Base-by-base conservation (phyloP, 345 rosid genomes). In the Eucalyptus pauciflora region DNA sequence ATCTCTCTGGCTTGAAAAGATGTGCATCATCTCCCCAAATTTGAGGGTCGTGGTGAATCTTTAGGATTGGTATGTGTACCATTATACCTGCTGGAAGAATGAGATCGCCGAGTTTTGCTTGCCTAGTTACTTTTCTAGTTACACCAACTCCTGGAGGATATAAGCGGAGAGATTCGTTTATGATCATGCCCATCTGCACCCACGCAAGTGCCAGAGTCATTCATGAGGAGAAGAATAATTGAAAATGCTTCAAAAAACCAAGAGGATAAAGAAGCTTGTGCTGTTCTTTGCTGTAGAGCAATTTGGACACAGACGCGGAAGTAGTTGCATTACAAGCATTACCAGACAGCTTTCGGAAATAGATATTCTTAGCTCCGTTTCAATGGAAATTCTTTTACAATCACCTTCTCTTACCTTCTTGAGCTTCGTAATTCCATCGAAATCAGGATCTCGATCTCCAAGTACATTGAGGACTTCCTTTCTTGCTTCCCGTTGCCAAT, bases 1-100 rank as follows among this genome's bases (percentile, higher is more conserved):
- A 94, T 87, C 96, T 91, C 86, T 93, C 93, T 25, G 95, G 95
- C 87, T 90, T 92, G 92, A 92, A 94, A 31, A 87, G 89, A 62
- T 91, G 89, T 27, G 64, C 94, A 90, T 92, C 95, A 6, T 92
- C 92, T 67, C 94, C 95, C 96, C 95, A 93, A 37, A 92, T 56
- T 29, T 87, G 43, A 56, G 93, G 90, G 86, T 92, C 89, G 46
- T 91, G 91, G 87, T 93, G 94, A 86, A 91, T 43, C 85, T 92
- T 91, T 18, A 91, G 48, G 15, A 17, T 51, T 22, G 91, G 89
- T 50, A 93, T 90, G 29, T 4, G 2, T 7, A 91, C 2, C 85
- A 89, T 89, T 56, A 90, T 83, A 43, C 88, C 86, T 2, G 86
- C 90, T 8, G 94, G 95, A 37, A 93, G 33, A 8, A 54, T 85